Base-by-base conservation (phyloP, 768 basidiomycete species). In the Trametes villosa region DNA sequence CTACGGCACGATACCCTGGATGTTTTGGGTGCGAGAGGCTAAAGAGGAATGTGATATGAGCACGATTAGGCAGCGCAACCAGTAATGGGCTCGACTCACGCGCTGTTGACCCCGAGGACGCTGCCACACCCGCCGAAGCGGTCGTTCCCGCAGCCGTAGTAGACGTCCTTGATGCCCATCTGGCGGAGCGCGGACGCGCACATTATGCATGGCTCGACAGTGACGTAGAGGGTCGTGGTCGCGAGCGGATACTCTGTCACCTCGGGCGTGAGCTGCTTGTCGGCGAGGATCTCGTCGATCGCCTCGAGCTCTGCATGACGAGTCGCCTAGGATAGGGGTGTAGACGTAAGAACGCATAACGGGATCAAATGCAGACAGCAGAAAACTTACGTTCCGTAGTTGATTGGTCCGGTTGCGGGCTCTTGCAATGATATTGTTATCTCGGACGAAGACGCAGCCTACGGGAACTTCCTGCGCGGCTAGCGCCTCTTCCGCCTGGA, bases 151-250 rank as follows among this genome's bases (percentile, higher is more conserved):
- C 94, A 96, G 2, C 97, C 97, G 71, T 92, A 98, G 61, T 86
- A 91, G 7, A 98, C 96, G 64, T 89, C 82, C 58, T 86, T 87
- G 67, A 99, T 93, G 17, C 96, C 96, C 63, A 96, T 75, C 75
- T 98, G 97, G 54, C 96, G 84, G 33, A 99, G 82, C 12, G 96
- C 97, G 24, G 93, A 94, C 13, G 95, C 94, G 66, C 97, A 99
- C 97, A 98, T 98, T 72, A 98, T 94, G 75, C 97, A 99, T 0
- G 96, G 97, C 75, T 99, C 96, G 53, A 99, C 97, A 5, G 97
- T 99, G 52, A 98, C 97, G 72, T 98, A 99, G 29, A 98, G 85
- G 2, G 86, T 91, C 22, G 93, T 96, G 11, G 84, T 79, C 0
- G 81, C 80, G 18, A 99, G 82, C 6, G 92, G 92, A 59, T 91